Percentiles rank a stretch among this genome's conserved stretches.
Conservation (phyloP, 192 early-diverging fungal genomes). For the Podila minutissima region DNA sequence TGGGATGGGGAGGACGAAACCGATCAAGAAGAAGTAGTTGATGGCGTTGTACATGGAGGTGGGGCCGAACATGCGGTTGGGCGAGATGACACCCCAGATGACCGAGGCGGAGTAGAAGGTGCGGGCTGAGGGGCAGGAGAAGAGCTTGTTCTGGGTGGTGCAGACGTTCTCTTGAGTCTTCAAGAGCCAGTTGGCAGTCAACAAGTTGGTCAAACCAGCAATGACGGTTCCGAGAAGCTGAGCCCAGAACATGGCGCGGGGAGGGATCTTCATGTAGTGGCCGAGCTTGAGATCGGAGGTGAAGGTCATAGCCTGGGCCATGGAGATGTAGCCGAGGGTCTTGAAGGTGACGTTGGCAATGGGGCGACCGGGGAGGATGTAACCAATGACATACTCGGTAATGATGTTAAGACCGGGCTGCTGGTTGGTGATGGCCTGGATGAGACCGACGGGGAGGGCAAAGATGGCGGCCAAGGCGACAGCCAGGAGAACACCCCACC, state of each 20-base stretch:
- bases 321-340: constrained; percentile 57
- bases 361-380: constrained; percentile 60
- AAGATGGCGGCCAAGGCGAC: constrained; percentile 43
- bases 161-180: constrained; percentile 49
- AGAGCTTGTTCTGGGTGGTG: constrained; percentile 41
- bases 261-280: constrained; percentile 10
- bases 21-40: constrained; percentile 56
- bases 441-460: constrained; percentile 62
- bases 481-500: constrained; percentile 54
- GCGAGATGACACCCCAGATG: constrained; percentile 79
- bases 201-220: constrained; percentile 59
- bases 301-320: constrained; percentile 80
- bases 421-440: constrained; percentile 60
- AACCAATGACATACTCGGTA: constrained; percentile 64
- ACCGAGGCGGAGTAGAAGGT: constrained; percentile 69
- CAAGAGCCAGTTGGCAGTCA: constrained; percentile 50
- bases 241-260: constrained; percentile 56
- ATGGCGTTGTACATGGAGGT: constrained; percentile 39
- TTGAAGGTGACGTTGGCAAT: constrained; percentile 64
- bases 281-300: constrained; percentile 72
- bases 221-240: constrained; percentile 68
- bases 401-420: constrained; percentile 60
- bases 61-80: constrained; percentile 62
- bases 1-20: constrained; percentile 60
- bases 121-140: constrained; percentile 50